Evolutionary conservation across 1,139 yeast species (phyloP), one percentile per base, ranked within the genome.

Genomic region (Candida frijolesensis): DNA sequence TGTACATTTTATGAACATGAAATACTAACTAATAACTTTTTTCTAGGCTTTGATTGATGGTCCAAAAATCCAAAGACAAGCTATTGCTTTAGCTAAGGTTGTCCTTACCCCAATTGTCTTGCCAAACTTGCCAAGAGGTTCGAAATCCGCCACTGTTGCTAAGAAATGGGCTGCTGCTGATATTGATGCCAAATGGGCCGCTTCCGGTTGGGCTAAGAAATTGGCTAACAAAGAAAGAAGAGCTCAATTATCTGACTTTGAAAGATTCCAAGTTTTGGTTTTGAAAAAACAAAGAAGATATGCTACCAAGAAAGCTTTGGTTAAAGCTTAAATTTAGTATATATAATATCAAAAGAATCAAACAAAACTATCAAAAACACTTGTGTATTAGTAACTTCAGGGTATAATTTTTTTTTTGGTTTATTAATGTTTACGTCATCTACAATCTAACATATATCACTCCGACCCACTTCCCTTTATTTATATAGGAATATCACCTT

Each of bases 251-350:
- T 74, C 94, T 66, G 99, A 94, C 81, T 94, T 94, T 71, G 97
- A 94, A 84, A 92, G 99, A 87, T 94, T 94, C 97, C 97, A 94
- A 85, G 99, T 92, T 68, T 76, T 89, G 77, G 95, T 90, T 67
- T 87, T 90, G 78, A 92, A 89, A 89, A 94, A 91, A 86, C 97
- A 92, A 85, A 90, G 90, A 82, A 88, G 94, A 83, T 86, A 77
- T 74, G 91, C 94, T 79, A 92, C 92, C 72, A 89, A 88, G 83
- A 92, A 90, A 68, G 78, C 79, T 66, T 70, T 74, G 57, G 94
- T 95, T 70, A 89, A 88, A 84, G 95, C 95, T 79, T 87, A 85
- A 82, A 67, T 65, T 51, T 59, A 25, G 29, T 9, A 25, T 25
- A 25, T 19, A 19, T 19, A 25, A 25, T 25, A 25, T 22, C 25